phyloP scores from a whole-genome alignment of 108 stramenopile species.

The Cyclostephanos invisitatus region DNA sequence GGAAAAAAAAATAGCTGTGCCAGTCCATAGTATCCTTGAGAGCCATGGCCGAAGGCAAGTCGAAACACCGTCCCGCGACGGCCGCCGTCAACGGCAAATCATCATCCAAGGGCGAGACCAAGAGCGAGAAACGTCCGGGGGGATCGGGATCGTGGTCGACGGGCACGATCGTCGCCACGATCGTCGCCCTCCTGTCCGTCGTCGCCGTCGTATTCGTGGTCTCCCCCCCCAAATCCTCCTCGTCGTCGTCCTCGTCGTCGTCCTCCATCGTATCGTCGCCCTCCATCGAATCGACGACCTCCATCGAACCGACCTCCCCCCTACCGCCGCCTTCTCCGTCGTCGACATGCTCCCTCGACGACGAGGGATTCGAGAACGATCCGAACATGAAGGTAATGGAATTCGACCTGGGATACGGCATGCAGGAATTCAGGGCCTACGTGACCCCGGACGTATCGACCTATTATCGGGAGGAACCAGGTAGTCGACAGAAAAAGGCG shows the following conservation, averaged over 20 bases:
- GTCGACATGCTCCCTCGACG: conserved; percentile 36
- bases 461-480: conserved; percentile 51
- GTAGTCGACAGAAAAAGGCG: conserved; percentile 21
- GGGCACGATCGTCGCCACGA: no score
- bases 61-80: no score
- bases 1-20: no score
- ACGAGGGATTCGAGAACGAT: conserved; percentile 35
- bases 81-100: no score
- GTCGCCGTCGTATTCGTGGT: no score
- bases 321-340: background rate
- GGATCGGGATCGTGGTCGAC: no score
- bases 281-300: background rate
- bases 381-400: conserved; percentile 33
- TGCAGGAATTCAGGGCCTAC: conserved; percentile 59
- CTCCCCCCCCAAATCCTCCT: no score
- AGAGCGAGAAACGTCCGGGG: no score
- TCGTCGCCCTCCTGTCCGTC: no score
- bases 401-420: conserved; percentile 47
- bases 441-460: conserved; percentile 74
- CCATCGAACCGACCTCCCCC: conserved; percentile 7
- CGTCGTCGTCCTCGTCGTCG: background rate
- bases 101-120: no score
- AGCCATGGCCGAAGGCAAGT: no score
- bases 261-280: conserved; percentile 1
- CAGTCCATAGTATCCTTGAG: no score